phyloP scores from a whole-genome alignment of 352 stramenopile species.

The Poterioochromonas sp. region DNA sequence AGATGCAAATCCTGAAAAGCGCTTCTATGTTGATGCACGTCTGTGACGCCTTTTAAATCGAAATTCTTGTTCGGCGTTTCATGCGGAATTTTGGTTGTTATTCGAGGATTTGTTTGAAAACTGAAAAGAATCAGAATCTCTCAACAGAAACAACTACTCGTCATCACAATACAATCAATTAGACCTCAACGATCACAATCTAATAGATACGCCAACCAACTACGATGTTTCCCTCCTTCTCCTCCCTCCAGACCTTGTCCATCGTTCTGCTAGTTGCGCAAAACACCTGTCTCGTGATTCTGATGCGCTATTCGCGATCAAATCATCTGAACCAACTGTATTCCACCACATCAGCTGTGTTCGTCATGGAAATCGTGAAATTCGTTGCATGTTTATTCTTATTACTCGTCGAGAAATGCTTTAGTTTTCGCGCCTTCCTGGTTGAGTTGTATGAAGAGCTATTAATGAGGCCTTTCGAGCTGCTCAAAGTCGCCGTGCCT shows the following conservation, averaged over 20 bases:
- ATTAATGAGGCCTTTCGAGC: conserved; percentile 55
- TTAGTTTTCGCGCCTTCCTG: conserved; percentile 20
- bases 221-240: no score
- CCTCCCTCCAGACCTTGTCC: conserved; percentile 18
- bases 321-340: conserved; percentile 49
- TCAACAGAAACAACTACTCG: no score
- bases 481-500: conserved; percentile 67
- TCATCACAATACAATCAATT: no score
- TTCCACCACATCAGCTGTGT: conserved; percentile 70
- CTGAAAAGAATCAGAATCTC: no score
- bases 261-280: conserved; percentile 53
- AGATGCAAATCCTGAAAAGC: no score
- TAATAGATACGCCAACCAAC: no score
- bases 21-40: no score
- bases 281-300: conserved; percentile 52
- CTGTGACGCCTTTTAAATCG: no score
- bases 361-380: conserved; percentile 71
- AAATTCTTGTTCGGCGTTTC: no score
- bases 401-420: background rate
- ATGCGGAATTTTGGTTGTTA: no score
- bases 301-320: conserved; percentile 50
- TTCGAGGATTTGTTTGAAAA: no score
- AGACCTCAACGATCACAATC: no score
- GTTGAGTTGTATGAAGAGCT: conserved; percentile 34
- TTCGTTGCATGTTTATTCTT: conserved; percentile 53